Percentiles rank a stretch among this genome's conserved stretches.
Conservation (phyloP, 2,329 filamentous ascomycete species). For the Colletotrichum ledebouriae region DNA sequence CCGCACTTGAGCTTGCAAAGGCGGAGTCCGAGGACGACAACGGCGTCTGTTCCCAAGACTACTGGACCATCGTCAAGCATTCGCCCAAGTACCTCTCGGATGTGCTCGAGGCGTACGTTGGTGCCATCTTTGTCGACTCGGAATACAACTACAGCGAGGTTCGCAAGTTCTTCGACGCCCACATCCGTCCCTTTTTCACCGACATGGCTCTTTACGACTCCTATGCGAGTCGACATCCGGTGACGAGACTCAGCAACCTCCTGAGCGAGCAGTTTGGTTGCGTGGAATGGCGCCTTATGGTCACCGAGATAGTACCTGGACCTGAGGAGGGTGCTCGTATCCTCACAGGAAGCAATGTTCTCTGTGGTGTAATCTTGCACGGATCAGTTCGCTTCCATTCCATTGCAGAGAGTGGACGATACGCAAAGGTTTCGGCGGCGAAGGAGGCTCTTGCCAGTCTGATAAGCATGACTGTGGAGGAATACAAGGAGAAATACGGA, state of each 20-base stretch:
- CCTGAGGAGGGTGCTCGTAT: conserved; percentile 56
- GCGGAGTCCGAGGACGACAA: conserved; percentile 52
- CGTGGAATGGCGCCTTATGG: conserved; percentile 66
- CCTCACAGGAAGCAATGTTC: conserved; percentile 64
- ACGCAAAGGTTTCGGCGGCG: conserved; percentile 79
- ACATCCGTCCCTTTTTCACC: conserved; percentile 83
- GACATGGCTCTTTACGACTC: conserved; percentile 91
- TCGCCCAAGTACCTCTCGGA: conserved; percentile 86
- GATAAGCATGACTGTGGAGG: conserved; percentile 59
- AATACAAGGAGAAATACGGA: conserved; percentile 71
- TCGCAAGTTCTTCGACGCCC: conserved; percentile 79
- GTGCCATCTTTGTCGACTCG: conserved; percentile 92
- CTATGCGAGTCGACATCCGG: conserved; percentile 88
- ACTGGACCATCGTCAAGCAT: conserved; percentile 74
- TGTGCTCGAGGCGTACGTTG: conserved; percentile 89
- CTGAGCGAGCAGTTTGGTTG: conserved; percentile 78
- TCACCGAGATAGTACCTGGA: conserved; percentile 61
- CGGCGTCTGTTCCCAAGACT: conserved; percentile 68
- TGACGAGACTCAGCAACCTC: conserved; percentile 76
- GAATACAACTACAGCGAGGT: conserved; percentile 82
- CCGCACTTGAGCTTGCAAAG: conserved; percentile 67
- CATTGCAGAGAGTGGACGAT: conserved; percentile 73
- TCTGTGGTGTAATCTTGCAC: conserved; percentile 84
- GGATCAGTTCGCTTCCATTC: conserved; percentile 74
- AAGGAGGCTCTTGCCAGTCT: conserved; percentile 67